Percentiles rank a stretch among this genome's conserved stretches.
phyloP scores from a whole-genome alignment of 257 asterid genomes.

The Rhazya stricta region DNA sequence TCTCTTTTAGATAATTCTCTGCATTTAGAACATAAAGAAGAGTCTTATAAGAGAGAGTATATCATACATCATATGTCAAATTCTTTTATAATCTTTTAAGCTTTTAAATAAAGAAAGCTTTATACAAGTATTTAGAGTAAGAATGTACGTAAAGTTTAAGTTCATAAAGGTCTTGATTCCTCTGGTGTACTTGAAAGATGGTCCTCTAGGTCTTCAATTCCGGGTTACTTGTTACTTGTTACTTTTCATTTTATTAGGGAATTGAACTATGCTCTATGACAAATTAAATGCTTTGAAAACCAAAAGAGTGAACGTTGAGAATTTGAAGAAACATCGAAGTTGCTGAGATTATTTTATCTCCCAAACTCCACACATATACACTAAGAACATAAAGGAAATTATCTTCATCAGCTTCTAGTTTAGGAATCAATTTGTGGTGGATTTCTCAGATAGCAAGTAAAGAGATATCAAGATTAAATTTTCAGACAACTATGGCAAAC shows the following conservation, averaged over 20 bases:
- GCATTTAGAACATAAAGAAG: too few relatives aligned
- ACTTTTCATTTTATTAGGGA: not conserved
- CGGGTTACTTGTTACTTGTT: not conserved
- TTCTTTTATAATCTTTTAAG: not conserved
- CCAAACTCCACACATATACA: not conserved
- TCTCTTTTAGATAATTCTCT: constrained; percentile 52
- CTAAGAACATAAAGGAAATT: not conserved
- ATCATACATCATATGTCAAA: not conserved
- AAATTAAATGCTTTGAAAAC: not conserved
- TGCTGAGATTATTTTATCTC: not conserved
- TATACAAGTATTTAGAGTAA: not conserved
- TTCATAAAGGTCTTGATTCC: not conserved
- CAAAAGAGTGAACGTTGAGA: not conserved
- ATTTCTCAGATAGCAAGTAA: not conserved
- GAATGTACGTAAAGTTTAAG: not conserved
- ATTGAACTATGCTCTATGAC: too few relatives aligned
- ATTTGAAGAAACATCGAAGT: not conserved
- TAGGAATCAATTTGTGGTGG: too few relatives aligned
- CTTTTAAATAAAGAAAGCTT: not conserved
- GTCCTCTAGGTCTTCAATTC: not conserved
- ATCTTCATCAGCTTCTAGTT: not conserved
- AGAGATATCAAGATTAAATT: too few relatives aligned
- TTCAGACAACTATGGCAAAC: not conserved
- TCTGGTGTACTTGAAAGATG: not conserved
- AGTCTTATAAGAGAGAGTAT: not conserved